Percentiles rank a stretch among this genome's conserved stretches.
Evolutionary conservation across 208 protist species (phyloP).

Genomic region (Crithidia bombi): DNA sequence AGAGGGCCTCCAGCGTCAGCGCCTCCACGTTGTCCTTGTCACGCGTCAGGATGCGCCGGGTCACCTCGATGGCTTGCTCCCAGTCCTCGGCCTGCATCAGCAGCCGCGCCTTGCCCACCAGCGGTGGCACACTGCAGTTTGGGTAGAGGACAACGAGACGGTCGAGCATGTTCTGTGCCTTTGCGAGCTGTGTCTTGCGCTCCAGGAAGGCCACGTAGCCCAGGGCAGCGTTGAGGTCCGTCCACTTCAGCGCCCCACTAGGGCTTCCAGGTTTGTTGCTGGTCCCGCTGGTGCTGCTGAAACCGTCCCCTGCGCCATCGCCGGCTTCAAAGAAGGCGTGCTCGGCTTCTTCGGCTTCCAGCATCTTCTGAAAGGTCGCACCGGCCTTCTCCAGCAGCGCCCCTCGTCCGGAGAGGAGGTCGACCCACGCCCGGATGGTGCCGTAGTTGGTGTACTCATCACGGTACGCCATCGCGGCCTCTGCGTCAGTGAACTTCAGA

Average conservation of each 20-base stretch:
- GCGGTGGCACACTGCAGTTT: constrained; percentile 55
- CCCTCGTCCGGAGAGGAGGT: constrained; percentile 79
- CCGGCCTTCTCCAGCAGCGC: constrained; percentile 88
- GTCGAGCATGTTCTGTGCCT: constrained; percentile 86
- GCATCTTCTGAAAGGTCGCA: constrained; percentile 64
- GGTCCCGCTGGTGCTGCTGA: neutral
- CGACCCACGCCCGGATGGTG: constrained; percentile 83
- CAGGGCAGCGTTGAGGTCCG: constrained; percentile 85
- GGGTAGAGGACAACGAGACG: constrained; percentile 76
- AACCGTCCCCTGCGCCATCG: neutral
- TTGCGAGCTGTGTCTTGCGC: constrained; percentile 77
- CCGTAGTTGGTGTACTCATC: constrained; percentile 85
- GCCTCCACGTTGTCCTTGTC: constrained; percentile 86
- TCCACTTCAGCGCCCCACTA: constrained; percentile 25
- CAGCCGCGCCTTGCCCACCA: constrained; percentile 85
- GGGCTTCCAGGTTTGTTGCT: neutral
- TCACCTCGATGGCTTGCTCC: constrained; percentile 90
- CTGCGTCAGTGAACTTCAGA: constrained; percentile 44
- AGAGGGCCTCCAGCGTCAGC: constrained; percentile 68
- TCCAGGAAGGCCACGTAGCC: constrained; percentile 86
- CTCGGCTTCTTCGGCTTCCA: constrained; percentile 56
- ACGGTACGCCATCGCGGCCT: constrained; percentile 45
- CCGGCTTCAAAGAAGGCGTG: constrained; percentile 20
- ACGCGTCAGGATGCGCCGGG: constrained; percentile 76
- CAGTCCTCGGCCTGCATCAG: constrained; percentile 93